Evolutionary conservation across 345 rosid species (phyloP), one percentile per base, ranked within the genome.

Genomic region (Heritiera littoralis): DNA sequence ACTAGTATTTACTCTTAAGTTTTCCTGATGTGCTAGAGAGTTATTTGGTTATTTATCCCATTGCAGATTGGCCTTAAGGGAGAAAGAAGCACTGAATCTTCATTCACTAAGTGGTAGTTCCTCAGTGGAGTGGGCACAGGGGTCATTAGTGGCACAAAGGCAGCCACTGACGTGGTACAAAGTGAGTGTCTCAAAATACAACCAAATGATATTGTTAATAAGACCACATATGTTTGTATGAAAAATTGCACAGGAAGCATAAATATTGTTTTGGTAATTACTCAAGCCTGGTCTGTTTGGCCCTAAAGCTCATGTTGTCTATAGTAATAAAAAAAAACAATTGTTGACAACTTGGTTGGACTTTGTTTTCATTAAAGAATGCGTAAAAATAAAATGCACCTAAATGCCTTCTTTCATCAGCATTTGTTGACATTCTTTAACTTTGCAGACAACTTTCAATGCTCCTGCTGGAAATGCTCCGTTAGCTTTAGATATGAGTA

Each of bases 121-220:
- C 66, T 86, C 92, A 2, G 98, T 92, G 56, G 99, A 93, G 85
- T 95, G 99, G 99, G 89, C 89, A 11, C 82, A 85, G 69, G 98
- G 99, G 55, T 88, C 96, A 79, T 82, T 85, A 9, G 98, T 92
- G 64, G 83, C 98, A 38, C 87, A 66, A 82, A 92, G 80, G 87
- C 97, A 93, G 84, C 96, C 99, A 4, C 89, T 95, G 45, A 92
- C 92, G 76, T 95, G 99, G 99, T 95, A 83, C 86, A 93, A 87
- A 86, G 99, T 95, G 81, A 83, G 87, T 81, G 11, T 77, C 46
- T 66, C 45, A 18, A 72, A 67, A 32, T 52, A 73, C 74, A 20
- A 54, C 58, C 58, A 54, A 54, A 54, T 15, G n/a, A 54, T 15
- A 54, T 54, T 48, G n/a, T 15, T 15, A 54, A 15, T 54, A 54